Base-by-base conservation (phyloP, 371 early-diverging fungal genomes). In the Nematocida ironsii region DNA sequence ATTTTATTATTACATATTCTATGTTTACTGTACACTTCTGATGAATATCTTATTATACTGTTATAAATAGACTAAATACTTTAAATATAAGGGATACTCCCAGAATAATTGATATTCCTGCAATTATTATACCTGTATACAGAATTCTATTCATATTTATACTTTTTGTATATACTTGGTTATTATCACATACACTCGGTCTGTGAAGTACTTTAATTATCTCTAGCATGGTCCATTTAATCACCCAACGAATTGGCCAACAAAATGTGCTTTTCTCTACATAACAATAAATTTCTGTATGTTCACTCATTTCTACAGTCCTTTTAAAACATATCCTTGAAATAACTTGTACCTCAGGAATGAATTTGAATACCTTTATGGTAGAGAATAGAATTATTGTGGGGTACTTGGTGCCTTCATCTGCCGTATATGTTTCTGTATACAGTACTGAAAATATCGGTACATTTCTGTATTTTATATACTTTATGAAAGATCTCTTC, bases 291-390 rank as follows among this genome's bases (percentile, higher is more conserved):
- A 68, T 55, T 0, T 9, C n/a, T 54, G 66, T 52, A 2, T 27
- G 33, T 0, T 6, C 39, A 42, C 25, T 11, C 4, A 44, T 39
- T 39, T 73, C 73, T 42, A 13, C 52, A 13, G 13, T 50, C 18
- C 9, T 4, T 54, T 71, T 42, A 23, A 67, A 27, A 2, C 42
- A 55, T 16, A 78, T 39, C 70, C 71, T 78, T 16, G 80, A 78
- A 11, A 78, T 78, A 20, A n/a, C 5, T 9, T 20, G 9, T 16
- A 70, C 9, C 54, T 6, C 25, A 4, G 70, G 80, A 4, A 70
- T 9, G 0, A 23, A 68, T 20, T 13, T 33, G 54, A 27, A 9
- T 2, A 78, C 9, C 5, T 23, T 25, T 7, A 70, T 11, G 2
- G 20, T 44, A 27, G 70, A 66, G 60, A 58, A 48, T 3, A 78